A percentile compares a stretch with the other conserved stretches of the same genome.
These are phyloP conservation scores for Colletotrichum sojae DNA, from an alignment of 2,329 filamentous ascomycete genomes.

Conservation along the genomic window DNA sequence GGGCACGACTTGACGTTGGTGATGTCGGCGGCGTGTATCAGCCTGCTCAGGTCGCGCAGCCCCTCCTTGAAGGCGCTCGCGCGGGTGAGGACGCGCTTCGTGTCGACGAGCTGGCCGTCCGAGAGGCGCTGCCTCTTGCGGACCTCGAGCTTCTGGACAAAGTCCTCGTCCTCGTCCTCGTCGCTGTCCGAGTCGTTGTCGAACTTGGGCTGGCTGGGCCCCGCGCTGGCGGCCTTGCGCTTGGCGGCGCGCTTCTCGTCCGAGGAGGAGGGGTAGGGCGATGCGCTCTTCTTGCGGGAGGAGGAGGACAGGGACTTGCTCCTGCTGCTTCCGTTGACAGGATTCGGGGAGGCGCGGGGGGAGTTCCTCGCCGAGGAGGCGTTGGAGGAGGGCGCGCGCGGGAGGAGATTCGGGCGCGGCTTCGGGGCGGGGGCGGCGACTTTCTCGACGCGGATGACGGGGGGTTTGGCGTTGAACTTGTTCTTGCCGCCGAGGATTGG, in stretches of 20 bases:
- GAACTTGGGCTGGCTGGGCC: conserved; percentile 53
- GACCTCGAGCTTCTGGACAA: conserved; percentile 54
- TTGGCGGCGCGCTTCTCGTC: conserved; percentile 39
- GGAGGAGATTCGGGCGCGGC: conserved; percentile 54
- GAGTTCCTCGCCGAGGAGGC: conserved; percentile 52
- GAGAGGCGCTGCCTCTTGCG: conserved; percentile 64
- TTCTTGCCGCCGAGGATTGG: conserved; percentile 59
- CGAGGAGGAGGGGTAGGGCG: conserved; percentile 56
- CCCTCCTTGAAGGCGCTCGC: conserved; percentile 56
- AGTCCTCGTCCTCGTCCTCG: conserved; percentile 61
- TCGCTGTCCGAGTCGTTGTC: conserved; percentile 65
- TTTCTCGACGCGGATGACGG: conserved; percentile 67
- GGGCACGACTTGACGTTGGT: conserved; percentile 36
- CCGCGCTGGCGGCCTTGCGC: conserved; percentile 40
- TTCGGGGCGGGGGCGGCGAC: conserved; percentile 59
- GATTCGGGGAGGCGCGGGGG: conserved; percentile 58
- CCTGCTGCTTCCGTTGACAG: conserved; percentile 27
- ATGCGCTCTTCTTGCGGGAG: conserved; percentile 57
- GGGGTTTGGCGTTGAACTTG: conserved; percentile 67
- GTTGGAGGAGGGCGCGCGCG: conserved; percentile 49
- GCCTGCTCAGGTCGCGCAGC: conserved; percentile 48
- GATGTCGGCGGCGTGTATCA: conserved; percentile 71
- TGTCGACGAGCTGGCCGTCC: conserved; percentile 59
- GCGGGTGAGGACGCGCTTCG: conserved; percentile 62
- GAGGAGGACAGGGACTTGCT: conserved; percentile 42